Evolutionary conservation across 202 grass and related monocot genomes (phyloP).

Genomic region (Miscanthus sacchariflorus): DNA sequence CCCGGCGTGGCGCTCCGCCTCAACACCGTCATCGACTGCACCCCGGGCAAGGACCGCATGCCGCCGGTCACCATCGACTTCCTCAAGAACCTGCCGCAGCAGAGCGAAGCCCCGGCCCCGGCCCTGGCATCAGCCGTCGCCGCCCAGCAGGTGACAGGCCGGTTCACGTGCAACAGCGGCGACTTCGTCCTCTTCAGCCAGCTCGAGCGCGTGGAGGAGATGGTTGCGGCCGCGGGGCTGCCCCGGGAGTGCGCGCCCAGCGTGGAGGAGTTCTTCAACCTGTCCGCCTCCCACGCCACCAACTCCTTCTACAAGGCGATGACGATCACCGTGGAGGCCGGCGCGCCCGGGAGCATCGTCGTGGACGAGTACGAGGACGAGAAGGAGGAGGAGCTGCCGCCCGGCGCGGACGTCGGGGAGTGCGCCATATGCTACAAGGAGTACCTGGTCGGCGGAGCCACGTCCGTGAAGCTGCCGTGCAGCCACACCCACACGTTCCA

Average conservation of each 20-base stretch:
- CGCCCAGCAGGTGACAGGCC: background rate
- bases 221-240: background rate
- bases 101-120: no score
- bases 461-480: background rate
- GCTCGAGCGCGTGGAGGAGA: background rate
- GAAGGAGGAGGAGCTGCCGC: background rate
- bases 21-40: constrained; percentile 12
- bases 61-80: constrained; percentile 14
- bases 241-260: background rate
- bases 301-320: background rate
- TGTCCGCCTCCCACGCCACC: background rate
- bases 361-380: background rate
- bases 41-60: background rate
- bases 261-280: background rate
- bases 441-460: constrained; percentile 10
- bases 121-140: background rate
- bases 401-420: background rate
- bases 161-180: background rate
- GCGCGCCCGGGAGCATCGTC: background rate
- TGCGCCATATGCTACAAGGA: background rate
- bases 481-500: constrained; percentile 24
- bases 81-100: background rate
- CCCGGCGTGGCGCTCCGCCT: background rate
- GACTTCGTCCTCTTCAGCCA: background rate
- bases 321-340: constrained; percentile 2